A percentile compares a stretch with the other conserved stretches of the same genome.
phyloP scores from a whole-genome alignment of 306 rosid genomes.

The Amphicarpaea edgeworthii region DNA sequence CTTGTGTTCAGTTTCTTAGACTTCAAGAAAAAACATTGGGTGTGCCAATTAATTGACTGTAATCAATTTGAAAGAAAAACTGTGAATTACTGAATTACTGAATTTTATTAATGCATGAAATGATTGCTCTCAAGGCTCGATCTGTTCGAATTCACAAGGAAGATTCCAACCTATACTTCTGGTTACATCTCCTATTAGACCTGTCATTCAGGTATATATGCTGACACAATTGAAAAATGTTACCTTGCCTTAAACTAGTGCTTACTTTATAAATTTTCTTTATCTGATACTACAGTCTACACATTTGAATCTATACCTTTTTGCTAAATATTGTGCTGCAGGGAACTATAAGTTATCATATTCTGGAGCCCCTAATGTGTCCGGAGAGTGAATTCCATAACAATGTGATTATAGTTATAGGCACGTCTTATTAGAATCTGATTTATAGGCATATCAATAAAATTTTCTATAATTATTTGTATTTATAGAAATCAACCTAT shows the following conservation, averaged over 20 bases:
- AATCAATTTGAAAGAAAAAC: too few relatives aligned
- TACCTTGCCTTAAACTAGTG: neutral
- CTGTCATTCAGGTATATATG: neutral
- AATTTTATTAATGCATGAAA: neutral
- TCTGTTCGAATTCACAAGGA: neutral
- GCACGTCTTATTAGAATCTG: too few relatives aligned
- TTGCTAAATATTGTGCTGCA: neutral
- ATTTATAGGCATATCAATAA: too few relatives aligned
- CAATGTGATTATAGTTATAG: constrained; percentile 51
- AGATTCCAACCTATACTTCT: neutral
- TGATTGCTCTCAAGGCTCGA: neutral
- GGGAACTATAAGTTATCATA: constrained; percentile 54
- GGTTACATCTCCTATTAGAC: neutral
- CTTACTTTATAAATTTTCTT: neutral
- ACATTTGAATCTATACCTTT: neutral
- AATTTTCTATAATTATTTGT: too few relatives aligned
- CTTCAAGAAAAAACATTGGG: too few relatives aligned
- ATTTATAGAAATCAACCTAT: too few relatives aligned
- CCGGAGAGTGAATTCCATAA: constrained; percentile 87
- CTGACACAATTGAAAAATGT: neutral
- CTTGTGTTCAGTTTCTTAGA: too few relatives aligned
- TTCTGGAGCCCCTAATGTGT: constrained; percentile 81
- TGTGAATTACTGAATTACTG: too few relatives aligned
- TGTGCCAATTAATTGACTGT: too few relatives aligned
- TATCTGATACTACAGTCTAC: neutral